Evolutionary conservation across 1,139 yeast species (phyloP), one percentile per base, ranked within the genome.

Genomic region (Hansenula anomala): DNA sequence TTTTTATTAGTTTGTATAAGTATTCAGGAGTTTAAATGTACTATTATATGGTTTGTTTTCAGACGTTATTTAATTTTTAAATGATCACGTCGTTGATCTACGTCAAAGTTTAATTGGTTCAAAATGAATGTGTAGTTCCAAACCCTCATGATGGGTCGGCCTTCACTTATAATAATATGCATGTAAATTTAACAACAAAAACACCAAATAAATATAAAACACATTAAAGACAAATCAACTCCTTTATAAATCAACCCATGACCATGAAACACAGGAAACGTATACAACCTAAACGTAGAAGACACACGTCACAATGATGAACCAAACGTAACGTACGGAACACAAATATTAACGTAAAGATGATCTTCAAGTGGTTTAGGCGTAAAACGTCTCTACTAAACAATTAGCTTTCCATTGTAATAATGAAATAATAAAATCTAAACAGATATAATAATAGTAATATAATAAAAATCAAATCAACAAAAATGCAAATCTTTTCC

Each of bases 371-470:
- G 24, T 10, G 26, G 9, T 30, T 30, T 30, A 30, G 27, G 33
- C 25, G 26, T 14, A 30, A 15, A 10, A 12, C 33, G 26, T 30
- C 18, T 18, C 30, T 28, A 28, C 30, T 18, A 17, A 17, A 7
- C 9, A 3, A 15, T 9, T 15, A 7, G 15, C 19, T 28, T n/a
- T 30, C 32, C 22, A 30, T 30, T 11, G 11, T 19, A 24, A 22
- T 23, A 23, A 30, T 15, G 22, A 20, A 30, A 30, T 30, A 22
- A 30, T 30, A 30, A 16, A 28, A 13, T 22, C 33, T 30, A 30
- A 30, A 30, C 26, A 30, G 22, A 11, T 10, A 22, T 19, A 15
- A 30, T 22, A 30, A 20, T 20, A 20, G 9, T 20, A 19, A 26
- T 22, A 30, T 22, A 8, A 10, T 22, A 22, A 30, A 30, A 30